Conservation (phyloP, 2,329 filamentous ascomycete genomes). For the Geoglossum cookeanum region DNA sequence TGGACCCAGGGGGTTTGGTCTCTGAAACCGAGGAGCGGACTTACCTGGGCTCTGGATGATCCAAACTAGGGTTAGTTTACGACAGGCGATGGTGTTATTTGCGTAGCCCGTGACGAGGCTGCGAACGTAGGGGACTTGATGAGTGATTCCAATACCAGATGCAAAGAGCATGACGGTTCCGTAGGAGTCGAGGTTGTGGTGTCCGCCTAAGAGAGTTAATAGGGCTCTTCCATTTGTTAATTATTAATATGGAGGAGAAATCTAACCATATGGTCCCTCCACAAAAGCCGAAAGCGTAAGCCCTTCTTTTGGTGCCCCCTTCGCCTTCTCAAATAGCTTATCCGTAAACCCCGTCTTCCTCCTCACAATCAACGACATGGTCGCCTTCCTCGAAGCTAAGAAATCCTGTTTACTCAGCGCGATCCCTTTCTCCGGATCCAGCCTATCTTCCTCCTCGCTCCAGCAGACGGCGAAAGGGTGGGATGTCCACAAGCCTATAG, state of each 20-base stretch:
- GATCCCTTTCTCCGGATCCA: slow-evolving; percentile 22
- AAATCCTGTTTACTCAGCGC: slow-evolving; percentile 32
- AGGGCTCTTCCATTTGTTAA: too few relatives aligned
- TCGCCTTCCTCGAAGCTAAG: slow-evolving; percentile 29
- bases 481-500: slow-evolving; percentile 48
- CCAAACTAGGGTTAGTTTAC: slow-evolving; percentile 73
- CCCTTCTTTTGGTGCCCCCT: slow-evolving; percentile 29
- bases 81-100: slow-evolving; percentile 55
- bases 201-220: slow-evolving; percentile 32
- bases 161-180: slow-evolving; percentile 82
- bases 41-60: slow-evolving; percentile 60
- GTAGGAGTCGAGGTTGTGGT: slow-evolving; percentile 77
- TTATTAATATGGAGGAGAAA: slow-evolving; percentile 10
- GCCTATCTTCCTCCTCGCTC: slow-evolving; percentile 38
- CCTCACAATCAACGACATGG: slow-evolving; percentile 67
- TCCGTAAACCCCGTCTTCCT: slow-evolving; percentile 79
- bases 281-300: slow-evolving; percentile 53
- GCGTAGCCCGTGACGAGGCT: slow-evolving; percentile 54
- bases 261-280: slow-evolving; percentile 67
- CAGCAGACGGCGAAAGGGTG: slow-evolving; percentile 68
- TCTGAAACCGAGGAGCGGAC: neutral
- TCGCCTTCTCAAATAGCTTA: slow-evolving; percentile 54
- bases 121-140: slow-evolving; percentile 75
- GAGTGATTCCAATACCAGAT: slow-evolving; percentile 85
- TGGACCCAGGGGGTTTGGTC: neutral